These are phyloP conservation scores for Lithospermum erythrorhizon DNA, from an alignment of 257 asterid species.

Conservation along the genomic window DNA sequence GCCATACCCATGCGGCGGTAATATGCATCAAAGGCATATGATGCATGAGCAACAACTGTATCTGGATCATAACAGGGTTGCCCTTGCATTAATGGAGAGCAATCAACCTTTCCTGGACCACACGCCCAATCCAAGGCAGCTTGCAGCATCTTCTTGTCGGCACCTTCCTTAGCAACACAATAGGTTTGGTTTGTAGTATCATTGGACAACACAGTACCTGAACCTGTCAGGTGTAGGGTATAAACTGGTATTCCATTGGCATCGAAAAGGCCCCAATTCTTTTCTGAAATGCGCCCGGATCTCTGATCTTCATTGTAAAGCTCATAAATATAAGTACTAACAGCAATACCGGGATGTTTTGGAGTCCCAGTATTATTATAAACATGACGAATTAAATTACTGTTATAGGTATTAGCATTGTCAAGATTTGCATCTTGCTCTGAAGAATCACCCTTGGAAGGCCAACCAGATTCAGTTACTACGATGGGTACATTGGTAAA, in stretches of 20 bases:
- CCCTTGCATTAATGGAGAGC: slow-evolving; percentile 61
- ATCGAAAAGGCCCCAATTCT: slow-evolving; percentile 90
- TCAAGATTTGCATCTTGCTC: slow-evolving; percentile 73
- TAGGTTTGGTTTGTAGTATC: slow-evolving; percentile 77
- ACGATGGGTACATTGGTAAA: slow-evolving; percentile 58
- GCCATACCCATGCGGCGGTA: slow-evolving; percentile 65
- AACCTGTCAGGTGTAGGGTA: slow-evolving; percentile 53
- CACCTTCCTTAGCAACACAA: slow-evolving; percentile 66
- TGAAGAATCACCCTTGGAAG: slow-evolving; percentile 64
- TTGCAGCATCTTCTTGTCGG: slow-evolving; percentile 68
- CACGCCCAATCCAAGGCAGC: slow-evolving; percentile 95
- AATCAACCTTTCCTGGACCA: slow-evolving; percentile 85
- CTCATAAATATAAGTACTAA: slow-evolving; percentile 75
- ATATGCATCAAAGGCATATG: slow-evolving; percentile 88
- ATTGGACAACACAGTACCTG: slow-evolving; percentile 75
- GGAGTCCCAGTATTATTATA: slow-evolving; percentile 86
- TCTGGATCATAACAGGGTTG: slow-evolving; percentile 74
- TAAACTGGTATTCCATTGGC: slow-evolving; percentile 65
- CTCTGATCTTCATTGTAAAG: slow-evolving; percentile 76
- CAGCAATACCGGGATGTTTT: slow-evolving; percentile 74
- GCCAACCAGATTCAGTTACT: slow-evolving; percentile 94
- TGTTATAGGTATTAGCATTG: slow-evolving; percentile 78
- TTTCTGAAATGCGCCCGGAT: slow-evolving; percentile 65
- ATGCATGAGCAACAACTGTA: slow-evolving; percentile 56
- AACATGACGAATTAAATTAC: slow-evolving; percentile 67